phyloP scores from a whole-genome alignment of 306 rosid genomes.

The Casuarina equisetifolia region DNA sequence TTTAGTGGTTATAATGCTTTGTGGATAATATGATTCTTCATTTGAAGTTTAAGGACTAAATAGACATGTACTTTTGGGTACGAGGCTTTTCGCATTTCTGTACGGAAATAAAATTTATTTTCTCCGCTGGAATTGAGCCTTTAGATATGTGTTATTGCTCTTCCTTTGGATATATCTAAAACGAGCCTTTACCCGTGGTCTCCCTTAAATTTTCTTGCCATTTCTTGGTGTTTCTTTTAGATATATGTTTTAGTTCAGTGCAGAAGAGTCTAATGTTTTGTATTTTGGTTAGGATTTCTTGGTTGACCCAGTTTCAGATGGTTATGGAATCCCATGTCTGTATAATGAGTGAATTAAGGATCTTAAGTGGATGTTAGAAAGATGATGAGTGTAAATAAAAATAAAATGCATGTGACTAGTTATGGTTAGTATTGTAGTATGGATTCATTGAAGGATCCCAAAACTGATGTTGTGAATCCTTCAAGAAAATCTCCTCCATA shows the following conservation, averaged over 20 bases:
- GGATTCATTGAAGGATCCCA: background rate
- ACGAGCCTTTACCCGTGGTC: background rate
- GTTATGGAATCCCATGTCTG: background rate
- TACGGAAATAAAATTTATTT: too few species aligned
- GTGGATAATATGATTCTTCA: background rate
- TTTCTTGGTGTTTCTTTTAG: too few species aligned
- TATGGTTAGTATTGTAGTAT: background rate
- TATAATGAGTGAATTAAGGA: background rate
- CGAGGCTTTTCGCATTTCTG: background rate
- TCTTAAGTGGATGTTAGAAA: background rate
- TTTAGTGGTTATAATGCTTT: background rate
- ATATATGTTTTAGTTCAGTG: background rate
- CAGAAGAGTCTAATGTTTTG: background rate
- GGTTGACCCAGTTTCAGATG: background rate
- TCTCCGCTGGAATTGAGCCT: too few species aligned
- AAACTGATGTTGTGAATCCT: background rate
- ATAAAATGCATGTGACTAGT: background rate
- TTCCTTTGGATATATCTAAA: too few species aligned
- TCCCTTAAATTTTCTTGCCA: background rate
- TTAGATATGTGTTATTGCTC: too few species aligned
- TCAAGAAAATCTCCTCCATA: background rate
- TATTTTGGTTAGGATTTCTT: too few species aligned
- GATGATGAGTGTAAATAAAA: background rate
- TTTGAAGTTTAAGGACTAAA: background rate
- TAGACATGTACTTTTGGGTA: background rate